Conservation (phyloP, 805 yeast species). For the Candida easanensis region DNA sequence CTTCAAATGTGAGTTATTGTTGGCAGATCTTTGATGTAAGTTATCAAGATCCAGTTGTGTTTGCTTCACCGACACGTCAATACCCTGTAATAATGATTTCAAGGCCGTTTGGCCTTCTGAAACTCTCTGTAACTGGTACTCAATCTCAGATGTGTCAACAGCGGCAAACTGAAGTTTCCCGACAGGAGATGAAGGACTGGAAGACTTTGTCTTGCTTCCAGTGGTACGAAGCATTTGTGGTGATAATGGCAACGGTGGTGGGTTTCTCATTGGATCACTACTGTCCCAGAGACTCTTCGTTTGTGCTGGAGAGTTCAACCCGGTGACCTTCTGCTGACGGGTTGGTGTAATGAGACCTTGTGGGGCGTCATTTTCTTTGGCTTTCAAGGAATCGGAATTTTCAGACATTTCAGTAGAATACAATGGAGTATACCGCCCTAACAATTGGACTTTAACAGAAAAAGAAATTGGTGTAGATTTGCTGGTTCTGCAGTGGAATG, state of each 20-base stretch:
- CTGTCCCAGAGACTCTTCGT: slow-evolving; percentile 34
- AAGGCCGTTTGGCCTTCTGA: slow-evolving; percentile 29
- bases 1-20: slow-evolving; percentile 28
- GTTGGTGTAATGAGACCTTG: slow-evolving; percentile 13
- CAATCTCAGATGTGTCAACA: slow-evolving; percentile 20
- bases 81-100: slow-evolving; percentile 27
- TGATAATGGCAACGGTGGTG: slow-evolving; percentile 39
- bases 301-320: slow-evolving; percentile 19
- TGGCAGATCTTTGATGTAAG: slow-evolving; percentile 26
- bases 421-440: background rate
- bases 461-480: no score
- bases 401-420: slow-evolving; percentile 1
- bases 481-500: background rate
- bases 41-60: slow-evolving; percentile 28
- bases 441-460: background rate
- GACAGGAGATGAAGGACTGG: slow-evolving; percentile 16
- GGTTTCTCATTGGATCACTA: slow-evolving; percentile 37
- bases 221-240: slow-evolving; percentile 35
- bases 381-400: background rate
- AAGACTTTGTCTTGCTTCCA: slow-evolving; percentile 11
- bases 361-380: slow-evolving; percentile 21
- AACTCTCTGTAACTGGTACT: slow-evolving; percentile 28
- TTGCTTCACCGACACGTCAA: slow-evolving; percentile 27
- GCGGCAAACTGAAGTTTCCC: slow-evolving; percentile 25
- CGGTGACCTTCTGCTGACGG: slow-evolving; percentile 9